A percentile compares a stretch with the other conserved stretches of the same genome.
phyloP scores from a whole-genome alignment of 2,329 filamentous ascomycete species.

The Neonectria magnoliae region DNA sequence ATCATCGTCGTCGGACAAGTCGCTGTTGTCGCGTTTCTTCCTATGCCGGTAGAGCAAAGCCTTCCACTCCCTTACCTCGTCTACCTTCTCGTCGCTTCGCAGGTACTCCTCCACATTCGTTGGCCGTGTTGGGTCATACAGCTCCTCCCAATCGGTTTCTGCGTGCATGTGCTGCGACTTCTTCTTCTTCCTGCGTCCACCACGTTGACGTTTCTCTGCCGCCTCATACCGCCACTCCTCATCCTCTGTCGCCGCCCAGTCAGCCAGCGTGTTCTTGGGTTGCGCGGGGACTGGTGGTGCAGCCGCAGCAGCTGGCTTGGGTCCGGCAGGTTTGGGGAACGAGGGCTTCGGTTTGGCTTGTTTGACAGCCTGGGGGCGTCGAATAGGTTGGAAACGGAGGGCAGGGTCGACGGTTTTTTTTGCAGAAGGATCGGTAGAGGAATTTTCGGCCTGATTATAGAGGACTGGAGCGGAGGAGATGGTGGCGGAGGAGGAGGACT shows the following conservation, averaged over 20 bases:
- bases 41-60: conserved; percentile 79
- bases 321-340: conserved; percentile 58
- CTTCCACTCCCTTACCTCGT: conserved; percentile 87
- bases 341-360: conserved; percentile 68
- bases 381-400: conserved; percentile 87
- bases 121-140: conserved; percentile 85
- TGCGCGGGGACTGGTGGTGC: conserved; percentile 49
- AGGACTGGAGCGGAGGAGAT: conserved; percentile 81
- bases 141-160: conserved; percentile 87
- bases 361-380: conserved; percentile 71
- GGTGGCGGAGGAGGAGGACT: conserved; percentile 63
- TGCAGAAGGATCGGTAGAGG: conserved; percentile 54
- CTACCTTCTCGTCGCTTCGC: conserved; percentile 82
- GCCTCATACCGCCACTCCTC: conserved; percentile 79
- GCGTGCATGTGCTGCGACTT: conserved; percentile 66
- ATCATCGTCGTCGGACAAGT: conserved; percentile 53
- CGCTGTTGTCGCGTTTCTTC: conserved; percentile 54
- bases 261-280: conserved; percentile 76
- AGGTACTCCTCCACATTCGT: conserved; percentile 88
- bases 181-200: conserved; percentile 82
- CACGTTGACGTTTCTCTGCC: conserved; percentile 75
- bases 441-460: conserved; percentile 67
- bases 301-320: conserved; percentile 46
- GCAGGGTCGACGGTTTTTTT: conserved; percentile 72
- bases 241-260: conserved; percentile 82